Evolutionary conservation across 2,329 filamentous ascomycete genomes (phyloP).

Genomic region (Neofusicoccum sp.): DNA sequence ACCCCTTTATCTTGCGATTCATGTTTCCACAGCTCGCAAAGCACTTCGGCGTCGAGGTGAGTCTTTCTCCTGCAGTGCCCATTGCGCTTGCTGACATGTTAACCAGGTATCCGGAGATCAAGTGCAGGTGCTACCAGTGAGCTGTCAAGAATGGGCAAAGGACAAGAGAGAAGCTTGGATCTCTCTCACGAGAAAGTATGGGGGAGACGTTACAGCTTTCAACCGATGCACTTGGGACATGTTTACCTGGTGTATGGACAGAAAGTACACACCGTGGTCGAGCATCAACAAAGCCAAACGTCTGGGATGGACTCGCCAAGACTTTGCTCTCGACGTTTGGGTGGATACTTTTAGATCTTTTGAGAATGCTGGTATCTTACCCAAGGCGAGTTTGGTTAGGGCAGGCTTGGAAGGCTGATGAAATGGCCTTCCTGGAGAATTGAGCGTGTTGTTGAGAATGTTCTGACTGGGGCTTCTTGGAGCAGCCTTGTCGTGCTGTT

Average conservation of each 20-base stretch:
- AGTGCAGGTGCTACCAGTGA: neutral
- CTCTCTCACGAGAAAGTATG: neutral
- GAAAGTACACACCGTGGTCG: neutral
- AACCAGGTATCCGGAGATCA: neutral
- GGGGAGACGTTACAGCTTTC: neutral
- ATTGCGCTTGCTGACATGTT: neutral
- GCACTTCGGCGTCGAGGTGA: constrained; percentile 36
- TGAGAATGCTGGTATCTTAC: neutral
- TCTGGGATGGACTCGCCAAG: neutral
- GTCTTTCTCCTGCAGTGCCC: too few relatives aligned
- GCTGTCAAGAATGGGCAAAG: neutral
- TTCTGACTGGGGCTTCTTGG: too few relatives aligned
- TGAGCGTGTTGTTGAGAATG: too few relatives aligned
- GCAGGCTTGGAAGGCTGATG: too few relatives aligned
- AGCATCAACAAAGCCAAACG: neutral
- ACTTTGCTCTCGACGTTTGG: neutral
- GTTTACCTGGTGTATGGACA: neutral
- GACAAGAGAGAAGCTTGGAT: neutral
- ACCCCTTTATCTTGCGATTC: constrained; percentile 42
- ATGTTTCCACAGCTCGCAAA: constrained; percentile 46
- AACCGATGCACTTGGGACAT: constrained; percentile 3
- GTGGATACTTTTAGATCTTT: neutral
- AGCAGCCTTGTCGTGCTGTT: too few relatives aligned
- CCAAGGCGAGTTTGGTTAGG: neutral
- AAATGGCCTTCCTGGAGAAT: too few relatives aligned